phyloP scores from a whole-genome alignment of 371 early-diverging fungal species.

The Lichtheimia hyalospora region DNA sequence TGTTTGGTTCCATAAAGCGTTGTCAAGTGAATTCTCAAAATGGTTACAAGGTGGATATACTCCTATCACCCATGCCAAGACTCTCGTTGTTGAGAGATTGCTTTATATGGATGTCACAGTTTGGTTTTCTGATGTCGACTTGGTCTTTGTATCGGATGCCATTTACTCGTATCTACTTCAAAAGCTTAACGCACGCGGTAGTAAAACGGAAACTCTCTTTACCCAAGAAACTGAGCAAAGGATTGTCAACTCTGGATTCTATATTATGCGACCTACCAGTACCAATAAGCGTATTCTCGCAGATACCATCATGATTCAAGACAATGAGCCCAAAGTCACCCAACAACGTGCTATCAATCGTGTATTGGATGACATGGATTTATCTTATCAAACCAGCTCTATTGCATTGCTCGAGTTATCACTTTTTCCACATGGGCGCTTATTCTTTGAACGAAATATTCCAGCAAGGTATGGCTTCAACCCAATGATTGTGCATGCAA shows the following conservation, averaged over 20 bases:
- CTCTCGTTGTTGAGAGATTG: conserved; percentile 36
- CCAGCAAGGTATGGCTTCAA: conserved; percentile 36
- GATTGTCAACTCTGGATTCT: conserved; percentile 47
- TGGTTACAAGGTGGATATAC: conserved; percentile 29
- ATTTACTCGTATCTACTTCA: conserved; percentile 39
- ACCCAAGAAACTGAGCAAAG: conserved; percentile 45
- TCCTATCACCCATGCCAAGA: conserved; percentile 40
- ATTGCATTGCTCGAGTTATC: conserved; percentile 37
- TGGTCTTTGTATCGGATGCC: conserved; percentile 37
- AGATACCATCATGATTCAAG: conserved; percentile 43
- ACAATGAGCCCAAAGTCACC: conserved; percentile 41
- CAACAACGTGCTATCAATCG: conserved; percentile 49
- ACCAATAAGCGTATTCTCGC: conserved; percentile 41
- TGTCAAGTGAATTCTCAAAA: conserved; percentile 23
- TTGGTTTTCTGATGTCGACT: conserved; percentile 53
- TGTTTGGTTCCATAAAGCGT: conserved; percentile 30
- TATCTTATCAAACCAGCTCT: conserved; percentile 34
- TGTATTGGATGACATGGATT: conserved; percentile 38
- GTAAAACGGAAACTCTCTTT: conserved; percentile 33
- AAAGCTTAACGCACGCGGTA: conserved; percentile 29
- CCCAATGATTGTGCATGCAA: conserved; percentile 51
- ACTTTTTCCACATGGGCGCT: conserved; percentile 44
- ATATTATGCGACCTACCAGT: conserved; percentile 44
- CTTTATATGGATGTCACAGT: conserved; percentile 37
- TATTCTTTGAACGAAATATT: conserved; percentile 38